Conservation (phyloP, 2,329 filamentous ascomycete species). For the Graphilbum fragrans region DNA sequence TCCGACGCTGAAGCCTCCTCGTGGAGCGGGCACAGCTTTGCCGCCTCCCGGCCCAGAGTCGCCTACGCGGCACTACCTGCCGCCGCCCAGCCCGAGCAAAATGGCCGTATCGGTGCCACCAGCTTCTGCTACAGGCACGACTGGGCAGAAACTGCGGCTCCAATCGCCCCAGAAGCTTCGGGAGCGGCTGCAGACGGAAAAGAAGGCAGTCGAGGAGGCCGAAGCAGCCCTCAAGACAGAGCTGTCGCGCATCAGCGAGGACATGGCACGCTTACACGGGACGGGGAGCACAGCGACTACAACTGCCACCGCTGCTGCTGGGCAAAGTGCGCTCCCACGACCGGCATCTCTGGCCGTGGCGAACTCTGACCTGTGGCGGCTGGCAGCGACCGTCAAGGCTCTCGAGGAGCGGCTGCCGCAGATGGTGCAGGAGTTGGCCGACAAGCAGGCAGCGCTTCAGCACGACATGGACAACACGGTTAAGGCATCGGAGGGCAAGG, state of each 20-base stretch:
- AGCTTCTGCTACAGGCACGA: slow-evolving; percentile 1
- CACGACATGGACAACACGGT: slow-evolving; percentile 61
- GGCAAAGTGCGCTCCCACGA: not conserved
- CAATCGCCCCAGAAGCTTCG: slow-evolving; percentile 66
- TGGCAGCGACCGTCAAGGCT: slow-evolving; percentile 45
- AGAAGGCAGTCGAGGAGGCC: slow-evolving; percentile 57
- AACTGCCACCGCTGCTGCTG: slow-evolving; percentile 12
- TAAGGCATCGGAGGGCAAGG: slow-evolving; percentile 63
- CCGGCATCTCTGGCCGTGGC: not conserved
- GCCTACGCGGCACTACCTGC: slow-evolving; percentile 13
- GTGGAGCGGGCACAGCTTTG: slow-evolving; percentile 8
- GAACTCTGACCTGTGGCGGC: slow-evolving; percentile 19
- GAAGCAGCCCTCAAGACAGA: slow-evolving; percentile 63
- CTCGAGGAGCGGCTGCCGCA: slow-evolving; percentile 57
- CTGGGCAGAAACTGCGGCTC: slow-evolving; percentile 46
- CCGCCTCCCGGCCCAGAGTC: slow-evolving; percentile 10
- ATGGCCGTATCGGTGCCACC: not conserved
- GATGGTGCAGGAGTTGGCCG: slow-evolving; percentile 44
- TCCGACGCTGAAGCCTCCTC: slow-evolving; percentile 35
- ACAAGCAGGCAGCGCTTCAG: slow-evolving; percentile 51
- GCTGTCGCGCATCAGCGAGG: slow-evolving; percentile 66
- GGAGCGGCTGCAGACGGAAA: slow-evolving; percentile 75
- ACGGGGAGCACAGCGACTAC: not conserved
- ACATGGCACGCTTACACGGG: slow-evolving; percentile 51
- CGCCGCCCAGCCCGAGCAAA: slow-evolving; percentile 26